phyloP scores from a whole-genome alignment of 208 protist genomes.

The Acanthamoeba royreba region DNA sequence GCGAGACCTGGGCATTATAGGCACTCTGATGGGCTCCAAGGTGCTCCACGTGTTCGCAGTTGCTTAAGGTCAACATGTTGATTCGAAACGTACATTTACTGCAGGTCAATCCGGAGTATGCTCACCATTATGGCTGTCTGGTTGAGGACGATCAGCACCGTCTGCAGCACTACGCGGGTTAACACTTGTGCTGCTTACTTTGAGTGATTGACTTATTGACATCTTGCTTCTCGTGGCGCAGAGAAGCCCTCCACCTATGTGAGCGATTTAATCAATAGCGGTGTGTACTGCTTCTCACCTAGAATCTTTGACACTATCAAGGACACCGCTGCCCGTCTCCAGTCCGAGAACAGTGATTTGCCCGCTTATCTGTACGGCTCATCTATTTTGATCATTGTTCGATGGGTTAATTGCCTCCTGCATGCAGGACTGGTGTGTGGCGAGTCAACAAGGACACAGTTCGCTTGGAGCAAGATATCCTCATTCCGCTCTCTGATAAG shows the following conservation, averaged over 20 bases:
- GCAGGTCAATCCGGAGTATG: constrained; percentile 45
- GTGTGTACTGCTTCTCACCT: constrained; percentile 65
- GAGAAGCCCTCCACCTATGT: constrained; percentile 70
- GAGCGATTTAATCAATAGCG: constrained; percentile 68
- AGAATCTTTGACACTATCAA: constrained; percentile 44
- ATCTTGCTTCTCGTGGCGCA: not conserved
- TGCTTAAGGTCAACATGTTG: not conserved
- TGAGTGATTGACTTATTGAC: not conserved
- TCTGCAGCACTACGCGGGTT: constrained; percentile 28
- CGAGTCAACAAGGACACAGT: constrained; percentile 34
- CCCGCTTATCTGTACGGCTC: not conserved
- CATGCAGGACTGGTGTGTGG: not conserved
- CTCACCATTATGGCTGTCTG: constrained; percentile 65
- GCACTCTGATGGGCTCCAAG: constrained; percentile 60
- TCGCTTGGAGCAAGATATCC: constrained; percentile 50
- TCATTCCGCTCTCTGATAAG: constrained; percentile 47
- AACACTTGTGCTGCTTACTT: too few species aligned
- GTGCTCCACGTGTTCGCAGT: not conserved
- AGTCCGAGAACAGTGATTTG: constrained; percentile 7
- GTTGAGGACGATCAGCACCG: constrained; percentile 54
- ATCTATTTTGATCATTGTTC: not conserved
- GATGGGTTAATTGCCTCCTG: not conserved
- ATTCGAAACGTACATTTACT: not conserved
- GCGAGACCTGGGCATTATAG: not conserved
- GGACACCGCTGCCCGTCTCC: constrained; percentile 3